Evolutionary conservation across 306 rosid genomes (phyloP), one percentile per base, ranked within the genome.

Genomic region (Acacia acuminata): DNA sequence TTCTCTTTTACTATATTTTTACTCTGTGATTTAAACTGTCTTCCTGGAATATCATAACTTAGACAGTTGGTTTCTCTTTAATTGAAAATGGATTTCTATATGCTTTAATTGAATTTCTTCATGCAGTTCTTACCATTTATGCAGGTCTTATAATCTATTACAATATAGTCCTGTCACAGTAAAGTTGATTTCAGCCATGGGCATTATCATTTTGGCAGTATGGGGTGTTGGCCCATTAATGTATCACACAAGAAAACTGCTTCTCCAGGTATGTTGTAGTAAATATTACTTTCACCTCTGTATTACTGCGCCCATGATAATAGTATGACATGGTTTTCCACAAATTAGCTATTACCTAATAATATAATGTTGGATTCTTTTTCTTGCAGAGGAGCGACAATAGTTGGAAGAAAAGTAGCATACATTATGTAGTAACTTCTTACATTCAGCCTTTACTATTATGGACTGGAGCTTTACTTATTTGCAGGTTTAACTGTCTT

Each of bases 151-250:
- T 88, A 89, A 87, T 82, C 48, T 82, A 53, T 80, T 93, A 78
- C 93, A 92, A 82, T 86, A 88, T 83, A 81, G 87, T 83, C 94
- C 96, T 83, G 86, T 84, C 85, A 42, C 86, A 15, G 76, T 84
- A 55, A 90, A 90, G 88, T 86, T 92, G 88, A 84, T 92, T 80
- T 86, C 97, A 64, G 92, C 99, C 77, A 82, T 86, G 85, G 90
- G 91, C 60, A 43, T 88, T 58, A 84, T 92, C 80, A 76, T 89
- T 67, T 96, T 96, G 88, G 89, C 98, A 73, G 47, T 89, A 77
- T 93, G 99, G 94, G 99, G 98, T 81, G 84, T 96, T 82, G 85
- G 82, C 60, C 99, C 98, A 77, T 88, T 93, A 83, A 82, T 88
- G 77, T 88, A 85, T 78, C 89, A 87, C 76, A 80, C 85, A 72